Evolutionary conservation across 306 rosid genomes (phyloP), one percentile per base, ranked within the genome.

Genomic region (Casuarina cunninghamiana): DNA sequence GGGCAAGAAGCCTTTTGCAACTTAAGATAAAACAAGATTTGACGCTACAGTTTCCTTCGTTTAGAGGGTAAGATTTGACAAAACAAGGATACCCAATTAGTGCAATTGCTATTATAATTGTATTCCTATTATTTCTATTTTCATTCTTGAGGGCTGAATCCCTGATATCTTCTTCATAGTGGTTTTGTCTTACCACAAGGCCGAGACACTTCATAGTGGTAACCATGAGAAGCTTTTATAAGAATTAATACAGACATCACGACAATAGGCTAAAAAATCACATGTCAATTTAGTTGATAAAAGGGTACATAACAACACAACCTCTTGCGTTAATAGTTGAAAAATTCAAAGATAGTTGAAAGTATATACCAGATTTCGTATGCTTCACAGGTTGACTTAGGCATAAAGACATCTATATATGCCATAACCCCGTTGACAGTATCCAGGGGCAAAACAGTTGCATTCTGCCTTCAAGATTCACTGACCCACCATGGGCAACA

Each of bases 401-500:
- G 67, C 39, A 60, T 32, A 60, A 60, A 10, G 42, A 60, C 32
- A 2, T 16, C 42, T 8, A 32, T 32, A 21, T 21, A 60, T 17
- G 66, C 10, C 66, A 10, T 19, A 60, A 3, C 38, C 2, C 12
- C 1, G 6, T 60, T 26, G 6, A 10, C 26, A 60, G 1, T 32
- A 60, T 60, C 62, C 63, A 63, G 58, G 50, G 58, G 39, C 67
- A 60, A 60, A 60, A 35, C 67, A 15, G 44, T 17, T 69, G 69
- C 60, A 74, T 53, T 71, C 71, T 76, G 55, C 43, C 74, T 38
- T 73, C 79, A 63, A 62, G 53, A 61, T 35, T 49, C 53, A 35
- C 21, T 10, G 45, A 44, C 53, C 37, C 50, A 42, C 32, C 69
- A 43, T 9, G 45, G 32, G 79, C 54, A 21, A n/a, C 58, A 38